Percentiles rank a stretch among this genome's conserved stretches.
These are phyloP conservation scores for Psilocybe tampanensis DNA, from an alignment of 768 basidiomycete species.

Conservation along the genomic window DNA sequence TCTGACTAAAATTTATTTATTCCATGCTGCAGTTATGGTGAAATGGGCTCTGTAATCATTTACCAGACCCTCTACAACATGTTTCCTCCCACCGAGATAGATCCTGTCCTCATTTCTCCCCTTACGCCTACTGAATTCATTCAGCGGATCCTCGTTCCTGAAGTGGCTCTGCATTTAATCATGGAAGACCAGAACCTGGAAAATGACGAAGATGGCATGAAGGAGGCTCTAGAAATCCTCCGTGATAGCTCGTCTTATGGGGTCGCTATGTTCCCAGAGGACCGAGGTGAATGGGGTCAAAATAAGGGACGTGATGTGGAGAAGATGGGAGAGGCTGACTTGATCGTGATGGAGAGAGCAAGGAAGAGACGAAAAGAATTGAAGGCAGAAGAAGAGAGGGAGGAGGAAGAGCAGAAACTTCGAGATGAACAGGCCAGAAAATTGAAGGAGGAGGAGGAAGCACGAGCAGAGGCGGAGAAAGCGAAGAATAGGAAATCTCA, in stretches of 20 bases:
- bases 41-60: constrained; percentile 81
- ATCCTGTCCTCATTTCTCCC: constrained; percentile 56
- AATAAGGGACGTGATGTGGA: constrained; percentile 24
- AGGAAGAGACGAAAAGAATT: constrained; percentile 53
- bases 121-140: constrained; percentile 78
- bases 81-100: constrained; percentile 65
- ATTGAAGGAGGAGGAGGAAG: constrained; percentile 2
- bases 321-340: constrained; percentile 48
- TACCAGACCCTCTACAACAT: constrained; percentile 74
- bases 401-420: constrained; percentile 11
- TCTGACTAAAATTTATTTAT: neutral
- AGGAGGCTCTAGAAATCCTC: constrained; percentile 59
- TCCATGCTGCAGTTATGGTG: constrained; percentile 83
- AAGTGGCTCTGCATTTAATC: constrained; percentile 82
- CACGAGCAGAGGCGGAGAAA: neutral
- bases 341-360: constrained; percentile 56
- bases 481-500: constrained; percentile 6
- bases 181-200: constrained; percentile 66
- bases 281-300: constrained; percentile 41
- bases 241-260: constrained; percentile 84
- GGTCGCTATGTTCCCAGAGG: constrained; percentile 81
- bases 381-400: constrained; percentile 39
- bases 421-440: neutral
- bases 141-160: constrained; percentile 86
- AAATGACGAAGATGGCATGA: constrained; percentile 36